These are phyloP conservation scores for Fusarium anguioides DNA, from an alignment of 2,329 filamentous ascomycete species.

Conservation along the genomic window DNA sequence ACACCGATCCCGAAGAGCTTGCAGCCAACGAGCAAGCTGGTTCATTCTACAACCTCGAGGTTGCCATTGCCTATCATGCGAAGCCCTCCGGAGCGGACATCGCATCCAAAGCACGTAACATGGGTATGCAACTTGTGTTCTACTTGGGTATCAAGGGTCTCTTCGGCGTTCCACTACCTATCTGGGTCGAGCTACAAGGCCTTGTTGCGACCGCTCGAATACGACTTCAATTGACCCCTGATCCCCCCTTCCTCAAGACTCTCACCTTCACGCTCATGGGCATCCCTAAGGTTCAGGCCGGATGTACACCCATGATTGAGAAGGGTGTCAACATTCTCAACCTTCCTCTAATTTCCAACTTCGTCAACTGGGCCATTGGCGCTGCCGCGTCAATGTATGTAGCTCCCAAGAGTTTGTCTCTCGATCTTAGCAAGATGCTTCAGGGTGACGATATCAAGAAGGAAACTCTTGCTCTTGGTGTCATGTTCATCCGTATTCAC, in stretches of 20 bases:
- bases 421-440: conserved; percentile 90
- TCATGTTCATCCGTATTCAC: conserved; percentile 94
- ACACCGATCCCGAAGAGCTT: conserved; percentile 85
- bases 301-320: conserved; percentile 92
- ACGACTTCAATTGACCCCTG: conserved; percentile 85
- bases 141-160: conserved; percentile 91
- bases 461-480: conserved; percentile 84
- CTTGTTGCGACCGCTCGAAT: conserved; percentile 90
- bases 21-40: conserved; percentile 91
- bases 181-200: conserved; percentile 89
- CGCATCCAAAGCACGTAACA: conserved; percentile 87
- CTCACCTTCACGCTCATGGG: conserved; percentile 96
- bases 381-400: conserved; percentile 91
- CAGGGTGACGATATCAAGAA: conserved; percentile 93
- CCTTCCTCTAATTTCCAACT: conserved; percentile 91
- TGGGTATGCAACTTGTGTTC: conserved; percentile 97
- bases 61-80: conserved; percentile 91
- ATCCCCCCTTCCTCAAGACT: conserved; percentile 92
- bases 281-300: conserved; percentile 86
- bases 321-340: conserved; percentile 92
- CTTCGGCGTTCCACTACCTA: conserved; percentile 87
- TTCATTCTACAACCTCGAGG: conserved; percentile 92
- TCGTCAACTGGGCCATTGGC: conserved; percentile 94
- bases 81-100: conserved; percentile 76
- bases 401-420: conserved; percentile 91